Evolutionary conservation across 306 rosid genomes (phyloP).

Genomic region (Quercus cerris): DNA sequence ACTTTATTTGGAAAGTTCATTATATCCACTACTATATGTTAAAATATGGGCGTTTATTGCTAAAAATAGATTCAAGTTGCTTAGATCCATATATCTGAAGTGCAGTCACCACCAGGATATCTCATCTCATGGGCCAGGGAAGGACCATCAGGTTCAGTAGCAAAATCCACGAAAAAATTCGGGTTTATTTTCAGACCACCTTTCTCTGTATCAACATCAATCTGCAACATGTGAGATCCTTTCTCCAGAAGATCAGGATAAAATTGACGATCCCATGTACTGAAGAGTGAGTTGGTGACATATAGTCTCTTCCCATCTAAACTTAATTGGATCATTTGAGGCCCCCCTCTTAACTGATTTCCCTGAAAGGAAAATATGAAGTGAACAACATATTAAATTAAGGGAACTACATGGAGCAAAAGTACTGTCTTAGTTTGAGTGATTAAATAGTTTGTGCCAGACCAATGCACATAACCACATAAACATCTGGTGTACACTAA

Average conservation of each 20-base stretch:
- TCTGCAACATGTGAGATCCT: constrained; percentile 87
- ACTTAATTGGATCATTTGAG: constrained; percentile 92
- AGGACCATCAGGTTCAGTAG: constrained; percentile 88
- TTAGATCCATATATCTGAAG: constrained; percentile 88
- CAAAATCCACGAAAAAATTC: constrained; percentile 85
- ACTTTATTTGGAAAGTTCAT: neutral
- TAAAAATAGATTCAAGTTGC: neutral
- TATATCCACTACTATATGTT: neutral
- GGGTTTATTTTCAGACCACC: constrained; percentile 80
- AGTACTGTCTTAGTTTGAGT: neutral
- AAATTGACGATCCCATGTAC: constrained; percentile 87
- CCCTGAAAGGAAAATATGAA: constrained; percentile 47
- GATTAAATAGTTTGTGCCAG: neutral
- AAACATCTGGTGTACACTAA: no score
- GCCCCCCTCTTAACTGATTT: constrained; percentile 73
- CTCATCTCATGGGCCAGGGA: constrained; percentile 96
- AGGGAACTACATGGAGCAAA: neutral
- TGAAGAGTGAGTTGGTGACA: constrained; percentile 82
- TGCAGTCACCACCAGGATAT: constrained; percentile 98
- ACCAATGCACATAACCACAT: no score
- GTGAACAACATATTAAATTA: no score
- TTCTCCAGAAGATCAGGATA: constrained; percentile 66
- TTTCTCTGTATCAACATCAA: constrained; percentile 70
- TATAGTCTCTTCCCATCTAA: constrained; percentile 89
- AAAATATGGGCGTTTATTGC: neutral